Evolutionary conservation across 2,329 filamentous ascomycete species (phyloP).

Genomic region (Ascochyta lentis): DNA sequence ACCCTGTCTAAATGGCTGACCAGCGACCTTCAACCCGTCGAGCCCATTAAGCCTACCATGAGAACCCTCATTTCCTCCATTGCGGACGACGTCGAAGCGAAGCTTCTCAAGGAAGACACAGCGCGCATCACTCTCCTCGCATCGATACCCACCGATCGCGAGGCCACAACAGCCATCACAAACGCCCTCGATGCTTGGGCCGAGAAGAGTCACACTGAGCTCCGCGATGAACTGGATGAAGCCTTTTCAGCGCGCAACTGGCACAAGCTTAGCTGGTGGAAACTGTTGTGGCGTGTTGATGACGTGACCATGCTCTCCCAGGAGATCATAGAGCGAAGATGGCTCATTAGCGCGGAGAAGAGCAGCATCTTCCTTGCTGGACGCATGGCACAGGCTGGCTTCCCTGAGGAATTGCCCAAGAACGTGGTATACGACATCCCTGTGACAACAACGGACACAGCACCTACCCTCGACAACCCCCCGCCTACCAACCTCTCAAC

Average conservation of each 20-base stretch:
- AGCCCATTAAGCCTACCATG: conserved; percentile 68
- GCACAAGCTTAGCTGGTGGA: conserved; percentile 89
- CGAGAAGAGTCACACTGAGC: conserved; percentile 79
- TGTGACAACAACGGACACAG: conserved; percentile 25
- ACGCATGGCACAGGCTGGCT: conserved; percentile 70
- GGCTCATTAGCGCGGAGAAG: conserved; percentile 79
- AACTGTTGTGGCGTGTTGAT: conserved; percentile 92
- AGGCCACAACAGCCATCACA: conserved; percentile 60
- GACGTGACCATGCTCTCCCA: conserved; percentile 84
- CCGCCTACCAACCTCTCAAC: conserved; percentile 33
- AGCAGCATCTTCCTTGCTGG: conserved; percentile 84
- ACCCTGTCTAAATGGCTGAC: conserved; percentile 69
- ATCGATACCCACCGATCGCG: conserved; percentile 50
- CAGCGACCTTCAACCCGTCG: conserved; percentile 43
- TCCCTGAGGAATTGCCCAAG: conserved; percentile 43
- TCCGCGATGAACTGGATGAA: conserved; percentile 78
- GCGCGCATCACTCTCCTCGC: conserved; percentile 45
- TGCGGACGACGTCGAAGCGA: conserved; percentile 60
- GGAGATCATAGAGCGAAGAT: conserved; percentile 77
- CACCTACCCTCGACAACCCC: conserved; percentile 26
- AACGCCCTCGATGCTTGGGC: conserved; percentile 73
- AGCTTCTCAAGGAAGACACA: conserved; percentile 60
- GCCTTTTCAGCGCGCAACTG: conserved; percentile 80
- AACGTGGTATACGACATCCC: conserved; percentile 13
- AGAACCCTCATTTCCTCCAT: conserved; percentile 71